Conservation (phyloP, 352 stramenopile species). For the Globisporangium abappressorium region DNA sequence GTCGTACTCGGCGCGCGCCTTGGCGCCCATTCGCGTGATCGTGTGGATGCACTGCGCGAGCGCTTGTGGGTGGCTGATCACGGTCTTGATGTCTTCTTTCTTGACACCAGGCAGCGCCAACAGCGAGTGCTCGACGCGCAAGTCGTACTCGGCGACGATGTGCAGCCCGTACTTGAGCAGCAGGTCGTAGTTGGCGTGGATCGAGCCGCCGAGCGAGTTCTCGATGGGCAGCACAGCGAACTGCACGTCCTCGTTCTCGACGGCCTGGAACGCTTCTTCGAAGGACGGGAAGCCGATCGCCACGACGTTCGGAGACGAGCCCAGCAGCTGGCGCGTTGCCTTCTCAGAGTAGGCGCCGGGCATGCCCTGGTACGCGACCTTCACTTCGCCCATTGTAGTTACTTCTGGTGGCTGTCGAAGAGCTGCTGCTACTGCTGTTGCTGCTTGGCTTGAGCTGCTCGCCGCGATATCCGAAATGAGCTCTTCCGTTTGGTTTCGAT, state of each 20-base stretch:
- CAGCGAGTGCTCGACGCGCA: constrained; percentile 91
- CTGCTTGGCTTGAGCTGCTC: constrained; percentile 10
- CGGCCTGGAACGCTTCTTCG: constrained; percentile 53
- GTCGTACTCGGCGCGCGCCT: constrained; percentile 92
- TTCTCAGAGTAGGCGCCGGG: constrained; percentile 98
- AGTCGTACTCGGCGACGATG: constrained; percentile 64
- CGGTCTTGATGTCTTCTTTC: constrained; percentile 91
- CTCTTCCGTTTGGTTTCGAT: neutral
- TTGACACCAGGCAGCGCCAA: constrained; percentile 87
- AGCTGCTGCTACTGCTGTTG: neutral
- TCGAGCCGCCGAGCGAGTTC: constrained; percentile 93
- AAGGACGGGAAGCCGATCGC: constrained; percentile 52
- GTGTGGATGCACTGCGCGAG: constrained; percentile 97
- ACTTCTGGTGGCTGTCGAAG: neutral
- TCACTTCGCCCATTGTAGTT: constrained; percentile 51
- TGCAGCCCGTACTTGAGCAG: constrained; percentile 66
- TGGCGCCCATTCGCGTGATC: constrained; percentile 80
- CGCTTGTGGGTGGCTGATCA: constrained; percentile 96
- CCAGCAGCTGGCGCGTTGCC: constrained; percentile 91
- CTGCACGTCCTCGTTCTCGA: constrained; percentile 81
- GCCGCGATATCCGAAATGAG: constrained; percentile 19
- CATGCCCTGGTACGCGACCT: constrained; percentile 95
- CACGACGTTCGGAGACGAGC: constrained; percentile 55
- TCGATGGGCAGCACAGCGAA: constrained; percentile 95
- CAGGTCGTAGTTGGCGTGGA: constrained; percentile 95